phyloP scores from a whole-genome alignment of 441 rosid genomes.

The Erodium moschatum region DNA sequence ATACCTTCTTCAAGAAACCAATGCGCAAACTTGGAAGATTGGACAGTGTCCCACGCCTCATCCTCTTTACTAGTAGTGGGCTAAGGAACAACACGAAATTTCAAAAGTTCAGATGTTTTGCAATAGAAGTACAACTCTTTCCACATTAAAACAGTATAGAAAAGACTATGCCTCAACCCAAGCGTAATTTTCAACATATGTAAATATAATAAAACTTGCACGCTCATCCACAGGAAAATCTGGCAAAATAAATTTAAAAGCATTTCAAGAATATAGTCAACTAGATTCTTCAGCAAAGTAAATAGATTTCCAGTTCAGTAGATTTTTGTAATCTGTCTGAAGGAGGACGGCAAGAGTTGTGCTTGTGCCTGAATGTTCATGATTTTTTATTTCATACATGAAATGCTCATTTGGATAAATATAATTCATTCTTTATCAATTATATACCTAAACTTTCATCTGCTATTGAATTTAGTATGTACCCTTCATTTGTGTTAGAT shows the following conservation, averaged over 20 bases:
- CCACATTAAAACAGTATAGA: neutral
- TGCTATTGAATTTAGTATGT: neutral
- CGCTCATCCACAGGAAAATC: neutral
- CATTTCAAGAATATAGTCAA: neutral
- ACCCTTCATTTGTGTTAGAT: neutral
- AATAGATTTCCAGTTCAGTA: neutral
- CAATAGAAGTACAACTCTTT: slow-evolving; percentile 1
- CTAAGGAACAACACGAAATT: slow-evolving; percentile 31
- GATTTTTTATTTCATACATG: neutral
- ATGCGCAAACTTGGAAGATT: slow-evolving; percentile 84
- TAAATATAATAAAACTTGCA: neutral
- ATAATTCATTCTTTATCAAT: neutral
- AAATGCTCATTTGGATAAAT: neutral
- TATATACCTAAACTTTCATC: neutral
- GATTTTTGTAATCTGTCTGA: neutral
- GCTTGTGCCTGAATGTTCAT: neutral
- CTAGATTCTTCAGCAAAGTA: slow-evolving; percentile 2
- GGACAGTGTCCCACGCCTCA: slow-evolving; percentile 32
- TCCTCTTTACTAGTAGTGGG: slow-evolving; percentile 40
- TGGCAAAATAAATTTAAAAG: neutral
- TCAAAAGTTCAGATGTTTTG: slow-evolving; percentile 17
- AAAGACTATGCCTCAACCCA: neutral
- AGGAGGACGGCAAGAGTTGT: neutral
- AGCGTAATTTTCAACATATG: slow-evolving; percentile 7
- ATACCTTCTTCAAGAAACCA: slow-evolving; percentile 89